A percentile compares a stretch with the other conserved stretches of the same genome.
phyloP scores from a whole-genome alignment of 331 rosid species.

The Rhamnella rubrinervis region DNA sequence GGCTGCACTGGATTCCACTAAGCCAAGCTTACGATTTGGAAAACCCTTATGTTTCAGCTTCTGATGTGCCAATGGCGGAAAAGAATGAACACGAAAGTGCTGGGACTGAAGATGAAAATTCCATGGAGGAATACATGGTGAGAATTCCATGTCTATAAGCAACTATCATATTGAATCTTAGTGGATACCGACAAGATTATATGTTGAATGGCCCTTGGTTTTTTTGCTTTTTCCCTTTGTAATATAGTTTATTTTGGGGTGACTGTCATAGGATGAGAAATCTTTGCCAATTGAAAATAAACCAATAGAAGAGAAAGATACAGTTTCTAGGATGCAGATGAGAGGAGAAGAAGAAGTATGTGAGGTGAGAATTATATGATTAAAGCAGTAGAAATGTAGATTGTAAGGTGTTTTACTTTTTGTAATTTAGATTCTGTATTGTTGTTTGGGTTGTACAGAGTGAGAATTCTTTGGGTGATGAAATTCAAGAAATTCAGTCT shows the following conservation, averaged over 20 bases:
- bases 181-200: neutral
- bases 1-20: slow-evolving; percentile 65
- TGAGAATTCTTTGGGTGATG: slow-evolving; percentile 28
- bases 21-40: slow-evolving; percentile 58
- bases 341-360: neutral
- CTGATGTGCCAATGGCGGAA: slow-evolving; percentile 10
- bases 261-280: slow-evolving; percentile 7
- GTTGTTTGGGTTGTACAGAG: slow-evolving; percentile 36
- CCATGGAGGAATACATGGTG: slow-evolving; percentile 36
- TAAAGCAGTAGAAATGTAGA: neutral
- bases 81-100: slow-evolving; percentile 20
- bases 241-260: neutral
- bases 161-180: no score
- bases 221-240: neutral
- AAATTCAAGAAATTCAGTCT: slow-evolving; percentile 36
- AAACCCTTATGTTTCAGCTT: slow-evolving; percentile 31
- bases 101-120: slow-evolving; percentile 16
- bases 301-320: slow-evolving; percentile 5
- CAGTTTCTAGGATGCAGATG: neutral
- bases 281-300: slow-evolving; percentile 10
- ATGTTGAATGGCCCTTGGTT: slow-evolving; percentile 10
- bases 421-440: neutral
- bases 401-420: neutral
- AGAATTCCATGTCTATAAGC: neutral
- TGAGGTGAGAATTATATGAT: slow-evolving; percentile 4